A percentile compares a stretch with the other conserved stretches of the same genome.
These are phyloP conservation scores for Epithele typhae DNA, from an alignment of 768 basidiomycete genomes.

Conservation along the genomic window DNA sequence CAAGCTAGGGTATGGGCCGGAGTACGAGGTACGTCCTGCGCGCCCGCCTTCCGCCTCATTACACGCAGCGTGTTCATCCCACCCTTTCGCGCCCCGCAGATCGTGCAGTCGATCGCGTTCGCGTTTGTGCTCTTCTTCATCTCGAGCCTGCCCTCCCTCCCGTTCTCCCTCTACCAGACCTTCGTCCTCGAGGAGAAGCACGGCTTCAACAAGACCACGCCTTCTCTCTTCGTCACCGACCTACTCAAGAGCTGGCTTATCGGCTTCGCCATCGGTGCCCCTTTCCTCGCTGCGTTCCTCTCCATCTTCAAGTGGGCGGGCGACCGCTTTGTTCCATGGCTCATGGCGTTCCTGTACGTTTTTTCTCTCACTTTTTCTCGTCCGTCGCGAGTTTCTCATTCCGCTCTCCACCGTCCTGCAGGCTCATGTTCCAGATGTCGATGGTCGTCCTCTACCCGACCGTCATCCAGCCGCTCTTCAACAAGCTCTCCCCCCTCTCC, in stretches of 20 bases:
- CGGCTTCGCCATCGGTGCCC: constrained; percentile 68
- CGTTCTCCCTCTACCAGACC: constrained; percentile 78
- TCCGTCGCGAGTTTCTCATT: not conserved
- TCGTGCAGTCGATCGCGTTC: constrained; percentile 79
- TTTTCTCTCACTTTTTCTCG: too few relatives aligned
- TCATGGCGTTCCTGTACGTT: constrained; percentile 88
- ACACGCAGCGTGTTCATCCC: too few relatives aligned
- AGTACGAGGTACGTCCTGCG: constrained; percentile 57
- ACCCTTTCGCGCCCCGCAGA: constrained; percentile 39
- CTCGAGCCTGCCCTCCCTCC: constrained; percentile 66
- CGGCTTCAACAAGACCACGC: constrained; percentile 95
- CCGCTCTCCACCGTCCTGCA: constrained; percentile 25
- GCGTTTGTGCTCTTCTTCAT: constrained; percentile 60
- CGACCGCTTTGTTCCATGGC: constrained; percentile 85
- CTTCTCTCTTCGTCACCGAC: constrained; percentile 70
- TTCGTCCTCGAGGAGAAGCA: constrained; percentile 95
- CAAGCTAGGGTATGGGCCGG: constrained; percentile 55
- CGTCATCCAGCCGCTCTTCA: constrained; percentile 93
- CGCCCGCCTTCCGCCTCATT: too few relatives aligned
- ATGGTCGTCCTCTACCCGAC: constrained; percentile 84
- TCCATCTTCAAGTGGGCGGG: constrained; percentile 93
- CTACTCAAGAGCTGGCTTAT: constrained; percentile 76
- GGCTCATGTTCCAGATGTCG: constrained; percentile 76
- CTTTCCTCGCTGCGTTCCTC: constrained; percentile 84
- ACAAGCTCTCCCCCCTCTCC: constrained; percentile 87